Conservation (phyloP, 129 eudicot genomes). For the Centrapalus pauciflorus region DNA sequence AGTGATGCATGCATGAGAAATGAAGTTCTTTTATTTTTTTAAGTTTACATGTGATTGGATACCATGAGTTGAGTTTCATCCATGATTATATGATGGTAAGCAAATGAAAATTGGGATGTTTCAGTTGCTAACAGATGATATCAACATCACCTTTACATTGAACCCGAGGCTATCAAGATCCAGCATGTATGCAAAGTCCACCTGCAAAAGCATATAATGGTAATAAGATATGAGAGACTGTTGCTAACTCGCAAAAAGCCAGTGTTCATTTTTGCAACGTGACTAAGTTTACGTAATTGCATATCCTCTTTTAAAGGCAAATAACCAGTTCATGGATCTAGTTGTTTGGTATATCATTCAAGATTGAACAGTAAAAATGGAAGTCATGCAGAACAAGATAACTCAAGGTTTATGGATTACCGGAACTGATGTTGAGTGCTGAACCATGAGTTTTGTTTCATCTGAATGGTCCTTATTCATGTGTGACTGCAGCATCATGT, state of each 20-base stretch:
- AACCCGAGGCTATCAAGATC: slow-evolving; percentile 91
- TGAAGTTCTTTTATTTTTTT: neutral
- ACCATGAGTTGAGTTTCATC: neutral
- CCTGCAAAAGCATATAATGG: slow-evolving; percentile 41
- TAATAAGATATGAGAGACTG: neutral
- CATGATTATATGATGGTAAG: neutral
- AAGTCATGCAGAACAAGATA: slow-evolving; percentile 6
- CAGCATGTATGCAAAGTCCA: slow-evolving; percentile 83
- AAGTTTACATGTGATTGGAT: neutral
- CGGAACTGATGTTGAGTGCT: slow-evolving; percentile 83
- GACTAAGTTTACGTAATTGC: neutral
- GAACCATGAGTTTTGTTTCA: slow-evolving; percentile 85
- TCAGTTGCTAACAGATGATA: neutral
- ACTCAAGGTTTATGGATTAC: slow-evolving; percentile 40
- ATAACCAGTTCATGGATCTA: neutral
- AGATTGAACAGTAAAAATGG: neutral
- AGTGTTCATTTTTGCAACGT: neutral
- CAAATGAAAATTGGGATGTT: neutral
- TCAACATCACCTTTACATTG: slow-evolving; percentile 68
- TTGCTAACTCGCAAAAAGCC: neutral
- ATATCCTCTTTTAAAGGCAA: neutral
- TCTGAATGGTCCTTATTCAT: slow-evolving; percentile 94
- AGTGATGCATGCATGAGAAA: neutral
- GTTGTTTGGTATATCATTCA: neutral
- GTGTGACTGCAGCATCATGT: slow-evolving; percentile 58